Percentiles rank a stretch among this genome's conserved stretches.
Evolutionary conservation across 306 rosid genomes (phyloP).

Genomic region (Luffa acutangula): DNA sequence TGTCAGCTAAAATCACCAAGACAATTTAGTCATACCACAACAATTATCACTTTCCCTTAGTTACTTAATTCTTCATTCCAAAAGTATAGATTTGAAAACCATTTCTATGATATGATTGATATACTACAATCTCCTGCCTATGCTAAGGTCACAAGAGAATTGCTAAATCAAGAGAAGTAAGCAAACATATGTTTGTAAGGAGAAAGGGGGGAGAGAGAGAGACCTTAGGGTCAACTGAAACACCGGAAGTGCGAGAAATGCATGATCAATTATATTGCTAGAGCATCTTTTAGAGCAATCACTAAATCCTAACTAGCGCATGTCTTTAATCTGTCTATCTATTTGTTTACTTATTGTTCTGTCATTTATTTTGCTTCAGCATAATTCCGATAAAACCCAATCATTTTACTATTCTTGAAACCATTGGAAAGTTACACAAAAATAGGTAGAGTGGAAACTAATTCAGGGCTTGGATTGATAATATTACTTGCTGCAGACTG

Average conservation of each 20-base stretch:
- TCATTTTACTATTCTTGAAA: too few species aligned
- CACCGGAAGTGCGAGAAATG: constrained; percentile 49
- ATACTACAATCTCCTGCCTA: background rate
- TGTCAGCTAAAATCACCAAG: constrained; percentile 31
- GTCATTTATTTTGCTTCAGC: too few species aligned
- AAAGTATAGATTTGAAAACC: background rate
- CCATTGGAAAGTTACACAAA: too few species aligned
- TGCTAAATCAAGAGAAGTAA: background rate
- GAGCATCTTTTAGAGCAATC: too few species aligned
- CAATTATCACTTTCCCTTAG: background rate
- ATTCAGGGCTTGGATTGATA: too few species aligned
- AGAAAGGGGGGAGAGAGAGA: background rate
- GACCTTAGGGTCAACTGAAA: constrained; percentile 73
- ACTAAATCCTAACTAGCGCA: too few species aligned
- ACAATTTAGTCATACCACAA: background rate
- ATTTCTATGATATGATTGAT: background rate
- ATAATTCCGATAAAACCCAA: too few species aligned
- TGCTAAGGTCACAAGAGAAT: background rate
- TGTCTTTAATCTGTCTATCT: too few species aligned
- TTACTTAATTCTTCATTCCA: background rate
- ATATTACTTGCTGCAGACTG: too few species aligned
- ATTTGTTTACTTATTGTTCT: too few species aligned
- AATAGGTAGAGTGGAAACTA: too few species aligned
- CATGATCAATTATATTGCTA: too few species aligned
- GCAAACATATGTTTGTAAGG: background rate